Base-by-base conservation (phyloP, 2,329 filamentous ascomycete genomes). In the Aspergillus caelatus region DNA sequence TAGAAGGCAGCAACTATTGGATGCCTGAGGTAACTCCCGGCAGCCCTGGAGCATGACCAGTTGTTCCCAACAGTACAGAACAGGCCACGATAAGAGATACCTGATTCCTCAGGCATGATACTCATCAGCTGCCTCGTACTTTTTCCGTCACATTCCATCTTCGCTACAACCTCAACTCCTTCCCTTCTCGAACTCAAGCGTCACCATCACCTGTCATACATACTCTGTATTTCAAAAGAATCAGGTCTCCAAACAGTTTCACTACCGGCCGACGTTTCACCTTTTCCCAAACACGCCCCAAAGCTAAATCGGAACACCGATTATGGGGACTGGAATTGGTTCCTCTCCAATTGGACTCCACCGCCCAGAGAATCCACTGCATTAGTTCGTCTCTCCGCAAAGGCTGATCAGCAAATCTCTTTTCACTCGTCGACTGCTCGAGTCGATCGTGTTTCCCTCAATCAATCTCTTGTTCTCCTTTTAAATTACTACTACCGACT, bases 401-500 rank as follows among this genome's bases (percentile, higher is more conserved):
- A 61, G 61, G 62, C 54, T 68, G 67, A 68, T 68, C 67, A 66
- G 59, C 64, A 63, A 66, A 67, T 67, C 65, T 67, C 65, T 67
- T 63, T 60, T 61, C 21, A 50, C 61, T 50, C 45, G 39, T 52
- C 11, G 8, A n/a, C 48, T 52, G 9, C 46, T 50, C 23, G 26
- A 50, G 46, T 50, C 46, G 46, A 50, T 52, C 48, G 48, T 32
- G 26, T 52, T 52, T 32, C 28, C 48, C 48, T 52, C 48, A 52
- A 32, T 52, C 48, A 52, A 52, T 52, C 48, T 52, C 28, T 32
- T 32, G 26, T 28, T 19, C 46, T 26, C 48, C 43, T 52, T 46
- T 46, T 62, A 57, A 64, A 58, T 52, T 52, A 32, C 48, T 52
- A 21, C 28, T 52, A 52, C 28, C 48, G 48, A 52, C 48, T 52